A percentile compares a stretch with the other conserved stretches of the same genome.
Evolutionary conservation across 2,329 filamentous ascomycete genomes (phyloP).

Genomic region (Fusarium heterosporum): DNA sequence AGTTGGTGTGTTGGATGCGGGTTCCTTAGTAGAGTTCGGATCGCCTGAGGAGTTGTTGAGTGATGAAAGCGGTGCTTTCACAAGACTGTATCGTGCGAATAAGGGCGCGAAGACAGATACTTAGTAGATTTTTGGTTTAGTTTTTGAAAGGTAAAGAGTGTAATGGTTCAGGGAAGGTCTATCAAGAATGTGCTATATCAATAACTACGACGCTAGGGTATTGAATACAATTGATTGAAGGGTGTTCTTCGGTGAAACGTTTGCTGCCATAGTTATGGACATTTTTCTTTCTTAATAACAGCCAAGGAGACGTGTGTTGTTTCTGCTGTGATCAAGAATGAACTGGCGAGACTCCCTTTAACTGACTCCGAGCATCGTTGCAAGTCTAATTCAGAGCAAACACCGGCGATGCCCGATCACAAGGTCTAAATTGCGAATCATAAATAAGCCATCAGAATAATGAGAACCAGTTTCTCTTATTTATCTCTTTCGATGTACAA

Average conservation of each 20-base stretch:
- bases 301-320: too few relatives aligned
- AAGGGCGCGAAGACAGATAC: constrained; percentile 27
- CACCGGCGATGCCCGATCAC: background rate
- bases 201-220: too few relatives aligned
- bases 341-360: too few relatives aligned
- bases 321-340: too few relatives aligned
- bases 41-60: constrained; percentile 42
- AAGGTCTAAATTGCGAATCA: background rate
- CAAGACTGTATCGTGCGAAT: constrained; percentile 42
- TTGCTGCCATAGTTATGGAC: too few relatives aligned
- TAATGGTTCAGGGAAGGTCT: background rate
- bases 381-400: background rate
- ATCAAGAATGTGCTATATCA: too few relatives aligned
- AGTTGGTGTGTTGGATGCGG: constrained; percentile 49
- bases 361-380: background rate
- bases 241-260: too few relatives aligned
- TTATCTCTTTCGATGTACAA: background rate
- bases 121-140: background rate
- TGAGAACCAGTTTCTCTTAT: background rate
- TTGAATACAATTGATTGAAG: too few relatives aligned
- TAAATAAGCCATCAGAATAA: background rate
- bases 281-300: too few relatives aligned
- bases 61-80: constrained; percentile 39
- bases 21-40: constrained; percentile 48
- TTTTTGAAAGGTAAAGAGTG: background rate